These are phyloP conservation scores for Auricularia sp. DNA, from an alignment of 768 basidiomycete genomes.

Conservation along the genomic window DNA sequence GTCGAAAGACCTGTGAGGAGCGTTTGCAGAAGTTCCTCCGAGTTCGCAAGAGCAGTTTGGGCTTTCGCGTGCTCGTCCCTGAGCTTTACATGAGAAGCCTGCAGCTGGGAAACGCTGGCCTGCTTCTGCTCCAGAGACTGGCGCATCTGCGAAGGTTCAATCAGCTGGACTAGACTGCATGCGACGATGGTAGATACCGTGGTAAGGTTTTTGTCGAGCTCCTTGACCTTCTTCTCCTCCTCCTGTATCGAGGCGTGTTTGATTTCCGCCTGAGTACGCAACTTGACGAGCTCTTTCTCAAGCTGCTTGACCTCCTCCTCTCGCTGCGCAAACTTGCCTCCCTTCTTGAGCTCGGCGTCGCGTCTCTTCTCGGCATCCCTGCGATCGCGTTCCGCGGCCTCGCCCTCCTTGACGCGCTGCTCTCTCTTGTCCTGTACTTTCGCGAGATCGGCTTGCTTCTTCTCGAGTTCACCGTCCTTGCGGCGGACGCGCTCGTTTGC, in stretches of 20 bases:
- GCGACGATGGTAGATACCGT: slow-evolving; percentile 36
- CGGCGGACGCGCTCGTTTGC: slow-evolving; percentile 38
- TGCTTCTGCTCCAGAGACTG: slow-evolving; percentile 48
- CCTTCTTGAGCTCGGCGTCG: slow-evolving; percentile 84
- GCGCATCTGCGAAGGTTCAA: slow-evolving; percentile 37
- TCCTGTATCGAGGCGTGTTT: slow-evolving; percentile 65
- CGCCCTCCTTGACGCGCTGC: slow-evolving; percentile 41
- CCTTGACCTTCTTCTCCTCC: slow-evolving; percentile 52
- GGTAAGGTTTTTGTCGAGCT: slow-evolving; percentile 43
- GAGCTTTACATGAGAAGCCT: slow-evolving; percentile 44
- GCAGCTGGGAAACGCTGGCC: slow-evolving; percentile 44
- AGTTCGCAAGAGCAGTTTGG: slow-evolving; percentile 50
- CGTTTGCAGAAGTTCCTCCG: slow-evolving; percentile 91
- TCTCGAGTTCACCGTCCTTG: slow-evolving; percentile 47
- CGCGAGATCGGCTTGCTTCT: slow-evolving; percentile 39
- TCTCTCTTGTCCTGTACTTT: slow-evolving; percentile 37
- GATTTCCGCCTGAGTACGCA: slow-evolving; percentile 78
- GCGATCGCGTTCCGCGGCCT: slow-evolving; percentile 57
- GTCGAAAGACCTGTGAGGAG: slow-evolving; percentile 87
- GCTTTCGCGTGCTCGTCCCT: slow-evolving; percentile 60
- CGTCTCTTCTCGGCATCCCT: slow-evolving; percentile 59
- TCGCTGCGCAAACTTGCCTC: slow-evolving; percentile 80
- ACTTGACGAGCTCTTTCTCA: slow-evolving; percentile 72
- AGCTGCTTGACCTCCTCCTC: slow-evolving; percentile 70
- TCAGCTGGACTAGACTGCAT: neutral